phyloP scores from a whole-genome alignment of 2,329 filamentous ascomycete species.

The Alternaria burnsii region DNA sequence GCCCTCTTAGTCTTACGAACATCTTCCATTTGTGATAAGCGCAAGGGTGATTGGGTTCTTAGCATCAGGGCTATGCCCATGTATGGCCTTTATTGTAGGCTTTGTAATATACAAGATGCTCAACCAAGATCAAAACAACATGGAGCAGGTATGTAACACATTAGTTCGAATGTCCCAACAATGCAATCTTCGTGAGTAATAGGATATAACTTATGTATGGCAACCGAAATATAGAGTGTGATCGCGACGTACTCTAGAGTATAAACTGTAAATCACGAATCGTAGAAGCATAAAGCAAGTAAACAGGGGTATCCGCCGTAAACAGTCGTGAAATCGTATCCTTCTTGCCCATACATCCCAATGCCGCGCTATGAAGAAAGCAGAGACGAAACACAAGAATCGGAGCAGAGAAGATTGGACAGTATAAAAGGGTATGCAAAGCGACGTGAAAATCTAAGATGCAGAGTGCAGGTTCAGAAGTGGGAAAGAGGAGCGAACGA shows the following conservation, averaged over 20 bases:
- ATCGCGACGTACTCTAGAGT: neutral
- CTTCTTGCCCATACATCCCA: neutral
- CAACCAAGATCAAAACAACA: neutral
- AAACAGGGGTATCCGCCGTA: conserved; percentile 8
- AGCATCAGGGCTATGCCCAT: neutral
- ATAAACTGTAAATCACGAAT: neutral
- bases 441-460: neutral
- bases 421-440: neutral
- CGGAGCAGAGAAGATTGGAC: neutral
- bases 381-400: neutral
- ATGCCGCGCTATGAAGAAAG: neutral
- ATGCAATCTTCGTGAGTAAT: neutral
- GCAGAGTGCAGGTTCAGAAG: neutral
- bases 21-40: neutral
- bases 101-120: neutral
- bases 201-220: neutral
- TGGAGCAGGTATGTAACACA: neutral
- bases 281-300: neutral
- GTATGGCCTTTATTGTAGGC: neutral
- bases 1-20: neutral
- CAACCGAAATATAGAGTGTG: neutral
- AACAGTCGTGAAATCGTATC: neutral
- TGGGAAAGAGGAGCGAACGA: conserved; percentile 3
- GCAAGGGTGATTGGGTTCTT: neutral
- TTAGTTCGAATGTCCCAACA: neutral